Conservation (phyloP, 176 grass and related monocot genomes). For the Oryza glaberrima region DNA sequence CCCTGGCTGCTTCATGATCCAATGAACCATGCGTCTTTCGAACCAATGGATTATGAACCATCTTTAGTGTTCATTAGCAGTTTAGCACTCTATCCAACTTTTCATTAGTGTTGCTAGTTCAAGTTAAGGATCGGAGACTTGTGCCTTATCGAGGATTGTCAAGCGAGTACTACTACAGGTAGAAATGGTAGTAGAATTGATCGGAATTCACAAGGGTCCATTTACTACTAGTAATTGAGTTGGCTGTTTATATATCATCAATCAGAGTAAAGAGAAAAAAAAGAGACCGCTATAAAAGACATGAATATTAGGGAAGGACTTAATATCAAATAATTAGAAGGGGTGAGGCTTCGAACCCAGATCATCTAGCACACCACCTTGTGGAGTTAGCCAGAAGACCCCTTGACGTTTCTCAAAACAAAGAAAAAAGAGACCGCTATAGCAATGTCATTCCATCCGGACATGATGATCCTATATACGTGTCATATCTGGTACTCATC, state of each 20-base stretch:
- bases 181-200: neutral
- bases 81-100: neutral
- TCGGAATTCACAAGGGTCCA: no score
- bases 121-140: neutral
- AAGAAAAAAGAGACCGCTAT: neutral
- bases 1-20: constrained; percentile 6
- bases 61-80: neutral
- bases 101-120: neutral
- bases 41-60: neutral
- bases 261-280: neutral
- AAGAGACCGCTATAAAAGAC: neutral
- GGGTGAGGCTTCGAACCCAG: no score
- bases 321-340: no score
- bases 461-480: no score
- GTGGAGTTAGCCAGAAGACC: no score
- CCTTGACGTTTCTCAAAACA: neutral
- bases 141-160: neutral
- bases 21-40: neutral
- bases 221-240: no score
- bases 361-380: no score
- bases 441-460: no score
- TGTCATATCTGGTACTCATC: no score
- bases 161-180: neutral
- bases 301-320: no score
- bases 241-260: neutral